Percentiles rank a stretch among this genome's conserved stretches.
Evolutionary conservation across 768 basidiomycete species (phyloP).

Genomic region (Suillus variegatus): DNA sequence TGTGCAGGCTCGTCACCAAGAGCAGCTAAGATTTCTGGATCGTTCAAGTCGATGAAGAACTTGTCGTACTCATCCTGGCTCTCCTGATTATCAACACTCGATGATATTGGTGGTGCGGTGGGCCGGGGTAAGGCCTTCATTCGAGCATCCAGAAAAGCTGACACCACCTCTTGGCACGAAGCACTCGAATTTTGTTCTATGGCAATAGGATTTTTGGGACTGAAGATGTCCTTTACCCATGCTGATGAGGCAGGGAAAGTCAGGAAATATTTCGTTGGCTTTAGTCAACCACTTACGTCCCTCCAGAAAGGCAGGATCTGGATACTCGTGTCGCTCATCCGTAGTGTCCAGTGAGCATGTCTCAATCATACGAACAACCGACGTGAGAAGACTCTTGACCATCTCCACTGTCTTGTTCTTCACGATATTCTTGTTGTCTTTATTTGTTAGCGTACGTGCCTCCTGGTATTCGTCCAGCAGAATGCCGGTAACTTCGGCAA

Average conservation of each 20-base stretch:
- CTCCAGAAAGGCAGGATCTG: conserved; percentile 60
- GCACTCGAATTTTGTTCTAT: conserved; percentile 43
- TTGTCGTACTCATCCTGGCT: conserved; percentile 77
- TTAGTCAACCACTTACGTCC: conserved; percentile 41
- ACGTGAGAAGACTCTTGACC: conserved; percentile 56
- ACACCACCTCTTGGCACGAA: conserved; percentile 59
- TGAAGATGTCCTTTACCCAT: conserved; percentile 56
- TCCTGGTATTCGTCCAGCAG: conserved; percentile 58
- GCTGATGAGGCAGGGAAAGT: conserved; percentile 39
- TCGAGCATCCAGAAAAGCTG: conserved; percentile 63
- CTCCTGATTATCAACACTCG: conserved; percentile 52
- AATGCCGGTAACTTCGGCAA: conserved; percentile 55
- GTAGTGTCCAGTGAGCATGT: conserved; percentile 40
- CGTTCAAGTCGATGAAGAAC: conserved; percentile 59
- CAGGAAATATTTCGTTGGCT: conserved; percentile 2
- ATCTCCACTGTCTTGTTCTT: conserved; percentile 35
- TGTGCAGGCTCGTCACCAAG: conserved; percentile 41
- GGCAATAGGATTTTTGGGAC: conserved; percentile 44
- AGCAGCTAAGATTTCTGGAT: conserved; percentile 58
- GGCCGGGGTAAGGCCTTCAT: conserved; percentile 46
- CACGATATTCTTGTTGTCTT: conserved; percentile 12
- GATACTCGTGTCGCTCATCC: conserved; percentile 46
- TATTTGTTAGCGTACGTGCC: conserved; percentile 22
- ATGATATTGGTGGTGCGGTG: conserved; percentile 29
- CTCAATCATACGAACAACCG: conserved; percentile 53